Base-by-base conservation (phyloP, 2,329 filamentous ascomycete genomes). In the Escovopsis sp. region DNA sequence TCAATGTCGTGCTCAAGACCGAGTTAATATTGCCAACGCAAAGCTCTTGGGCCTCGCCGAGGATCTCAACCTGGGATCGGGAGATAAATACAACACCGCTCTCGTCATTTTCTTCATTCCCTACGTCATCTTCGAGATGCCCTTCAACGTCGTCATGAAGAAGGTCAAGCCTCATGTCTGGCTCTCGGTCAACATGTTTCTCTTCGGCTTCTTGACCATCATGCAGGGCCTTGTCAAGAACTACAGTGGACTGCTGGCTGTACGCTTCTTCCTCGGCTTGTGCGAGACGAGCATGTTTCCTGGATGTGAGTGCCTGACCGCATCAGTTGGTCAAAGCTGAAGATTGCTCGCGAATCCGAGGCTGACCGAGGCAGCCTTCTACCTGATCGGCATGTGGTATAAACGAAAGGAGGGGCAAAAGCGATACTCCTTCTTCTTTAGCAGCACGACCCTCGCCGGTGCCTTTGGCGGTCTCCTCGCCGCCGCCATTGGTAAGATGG, bases 361-460 rank as follows among this genome's bases (percentile, higher is more conserved):
- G 19, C 15, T 38, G 9, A 36, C 37, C 30, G 23, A 36, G 34
- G 11, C 39, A 64, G 67, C 63, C 40, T 72, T 82, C 56, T 83
- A 87, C 55, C 65, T 88, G 7, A 78, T 87, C 47, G 78, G 84
- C 45, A 89, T 89, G 80, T 93, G 84, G 87, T 98, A 96, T 54
- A 79, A 80, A 46, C 77, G 89, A 46, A 69, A 70, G 37, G 91
- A 96, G 63, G 86, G 88, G 2, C 89, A 96, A 62, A 85, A 86
- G 55, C 79, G 91, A 28, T 95, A 88, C 64, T 84, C 80, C 12
- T 88, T 96, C 68, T 96, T 96, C 70, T 96, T 96, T 68, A 80
- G 75, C 54, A 85, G 73, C 26, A 88, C 84, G 1, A 83, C 80
- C 0, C 66, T 89, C 4, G 84, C 84, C 1, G 84, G 84, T 30